Conservation (phyloP, 75 land plant species). For the Pseudotsuga menziesii region DNA sequence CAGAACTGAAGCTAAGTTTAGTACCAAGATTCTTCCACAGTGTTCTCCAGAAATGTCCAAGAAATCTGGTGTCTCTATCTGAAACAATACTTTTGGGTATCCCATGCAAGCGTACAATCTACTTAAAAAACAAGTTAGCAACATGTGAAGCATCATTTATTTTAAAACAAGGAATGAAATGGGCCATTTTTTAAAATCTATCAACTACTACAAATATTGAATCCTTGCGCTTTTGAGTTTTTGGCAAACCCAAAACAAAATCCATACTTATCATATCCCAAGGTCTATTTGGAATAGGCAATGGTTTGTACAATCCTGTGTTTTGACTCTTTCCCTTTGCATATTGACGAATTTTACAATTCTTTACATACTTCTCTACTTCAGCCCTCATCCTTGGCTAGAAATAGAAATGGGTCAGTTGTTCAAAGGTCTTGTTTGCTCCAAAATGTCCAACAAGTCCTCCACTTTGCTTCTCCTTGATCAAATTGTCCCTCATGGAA, state of each 20-base stretch:
- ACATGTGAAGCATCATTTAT: slow-evolving; percentile 7
- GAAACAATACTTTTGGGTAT: slow-evolving; percentile 13
- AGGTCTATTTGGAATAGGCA: background rate
- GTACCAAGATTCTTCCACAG: background rate
- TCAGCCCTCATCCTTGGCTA: background rate
- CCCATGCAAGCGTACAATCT: slow-evolving; percentile 11
- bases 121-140: background rate
- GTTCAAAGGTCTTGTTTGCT: background rate
- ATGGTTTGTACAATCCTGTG: background rate
- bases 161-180: slow-evolving; percentile 10
- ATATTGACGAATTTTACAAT: background rate
- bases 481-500: no score
- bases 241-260: slow-evolving; percentile 12
- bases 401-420: background rate
- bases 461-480: no score
- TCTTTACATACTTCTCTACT: background rate
- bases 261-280: slow-evolving; percentile 2
- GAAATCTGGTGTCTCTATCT: slow-evolving; percentile 26
- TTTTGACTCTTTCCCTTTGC: slow-evolving; percentile 1
- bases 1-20: background rate
- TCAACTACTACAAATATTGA: slow-evolving; percentile 16
- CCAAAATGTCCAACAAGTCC: no score
- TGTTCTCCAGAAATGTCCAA: slow-evolving; percentile 15
- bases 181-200: slow-evolving; percentile 13
- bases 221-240: background rate